A percentile compares a stretch with the other conserved stretches of the same genome.
These are phyloP conservation scores for Chrysopogon serrulatus DNA, from an alignment of 176 grass and related monocot genomes.

Conservation along the genomic window DNA sequence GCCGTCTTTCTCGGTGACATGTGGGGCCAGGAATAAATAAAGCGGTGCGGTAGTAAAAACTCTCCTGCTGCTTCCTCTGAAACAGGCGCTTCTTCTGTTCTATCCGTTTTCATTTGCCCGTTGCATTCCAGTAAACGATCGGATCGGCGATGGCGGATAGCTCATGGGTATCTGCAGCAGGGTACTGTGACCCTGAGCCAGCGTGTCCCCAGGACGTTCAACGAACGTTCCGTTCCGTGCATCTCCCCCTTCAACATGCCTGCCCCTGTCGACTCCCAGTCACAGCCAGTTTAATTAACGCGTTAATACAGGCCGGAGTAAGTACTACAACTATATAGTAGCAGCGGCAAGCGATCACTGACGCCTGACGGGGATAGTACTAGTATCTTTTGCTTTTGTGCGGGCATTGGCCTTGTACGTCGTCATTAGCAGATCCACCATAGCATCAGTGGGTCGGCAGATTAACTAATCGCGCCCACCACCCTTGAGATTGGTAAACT, in stretches of 20 bases:
- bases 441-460: not conserved
- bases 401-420: not conserved
- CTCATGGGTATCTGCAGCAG: too few species aligned
- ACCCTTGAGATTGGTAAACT: slow-evolving; percentile 22
- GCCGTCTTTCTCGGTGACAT: not conserved
- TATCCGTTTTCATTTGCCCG: not conserved
- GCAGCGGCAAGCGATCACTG: not conserved
- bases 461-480: not conserved
- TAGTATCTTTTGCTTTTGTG: not conserved
- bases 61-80: not conserved
- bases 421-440: not conserved
- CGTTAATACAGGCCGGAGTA: too few species aligned
- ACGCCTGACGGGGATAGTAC: too few species aligned
- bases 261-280: not conserved
- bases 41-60: not conserved
- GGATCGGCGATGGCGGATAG: too few species aligned
- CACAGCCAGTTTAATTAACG: too few species aligned
- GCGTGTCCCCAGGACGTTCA: not conserved
- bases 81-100: not conserved
- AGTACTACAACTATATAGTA: too few species aligned
- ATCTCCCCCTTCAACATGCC: not conserved
- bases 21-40: not conserved
- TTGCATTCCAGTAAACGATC: not conserved
- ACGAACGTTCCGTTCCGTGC: not conserved
- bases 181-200: too few species aligned